A percentile compares a stretch with the other conserved stretches of the same genome.
Evolutionary conservation across 306 rosid genomes (phyloP).

Genomic region (Lathyrus sativus): DNA sequence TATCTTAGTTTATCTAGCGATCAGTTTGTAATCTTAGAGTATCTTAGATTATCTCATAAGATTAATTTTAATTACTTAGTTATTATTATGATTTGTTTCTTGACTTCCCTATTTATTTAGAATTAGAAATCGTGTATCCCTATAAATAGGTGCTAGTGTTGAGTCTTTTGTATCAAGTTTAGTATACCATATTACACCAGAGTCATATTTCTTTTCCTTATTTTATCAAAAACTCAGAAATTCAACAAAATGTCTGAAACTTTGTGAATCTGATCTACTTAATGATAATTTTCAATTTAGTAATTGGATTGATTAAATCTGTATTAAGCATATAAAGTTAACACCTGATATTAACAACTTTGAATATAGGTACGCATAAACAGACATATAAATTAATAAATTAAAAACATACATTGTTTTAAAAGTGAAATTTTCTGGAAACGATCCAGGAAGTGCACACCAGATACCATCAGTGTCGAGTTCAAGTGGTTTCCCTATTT

Average conservation of each 20-base stretch:
- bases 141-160: neutral
- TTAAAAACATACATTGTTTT: conserved; percentile 72
- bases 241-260: neutral
- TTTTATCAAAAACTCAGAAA: neutral
- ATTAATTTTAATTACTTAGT: neutral
- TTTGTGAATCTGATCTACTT: neutral
- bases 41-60: neutral
- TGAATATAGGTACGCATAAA: neutral
- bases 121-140: neutral
- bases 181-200: neutral
- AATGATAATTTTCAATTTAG: conserved; percentile 6
- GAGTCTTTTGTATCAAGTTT: conserved; percentile 2
- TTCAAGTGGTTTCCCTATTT: conserved; percentile 97
- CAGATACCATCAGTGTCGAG: conserved; percentile 98
- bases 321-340: neutral
- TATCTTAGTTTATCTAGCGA: neutral
- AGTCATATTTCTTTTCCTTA: neutral
- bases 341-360: conserved; percentile 9
- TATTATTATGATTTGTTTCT: neutral
- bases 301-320: conserved; percentile 6
- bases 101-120: neutral
- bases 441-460: conserved; percentile 98
- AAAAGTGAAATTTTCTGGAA: conserved; percentile 93
- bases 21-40: neutral
- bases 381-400: conserved; percentile 30